Evolutionary conservation across 2,329 filamentous ascomycete species (phyloP).

Genomic region (Fusarium bactridioides): DNA sequence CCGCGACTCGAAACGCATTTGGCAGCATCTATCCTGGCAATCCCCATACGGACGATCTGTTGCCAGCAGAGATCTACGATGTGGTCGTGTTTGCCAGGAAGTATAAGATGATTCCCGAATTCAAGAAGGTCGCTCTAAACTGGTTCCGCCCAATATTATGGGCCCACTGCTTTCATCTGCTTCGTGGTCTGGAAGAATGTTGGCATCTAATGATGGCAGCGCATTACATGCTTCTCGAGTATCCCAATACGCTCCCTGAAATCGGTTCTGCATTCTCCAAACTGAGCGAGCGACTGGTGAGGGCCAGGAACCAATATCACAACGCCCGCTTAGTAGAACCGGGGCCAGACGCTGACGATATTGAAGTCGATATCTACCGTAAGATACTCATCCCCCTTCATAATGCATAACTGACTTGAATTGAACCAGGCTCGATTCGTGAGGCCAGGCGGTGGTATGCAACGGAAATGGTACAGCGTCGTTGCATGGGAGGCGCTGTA

Average conservation of each 20-base stretch:
- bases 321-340: background rate
- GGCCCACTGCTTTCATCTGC: accelerated
- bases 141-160: background rate
- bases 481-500: too few species aligned
- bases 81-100: background rate
- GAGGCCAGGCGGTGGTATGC: background rate
- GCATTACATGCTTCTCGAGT: background rate
- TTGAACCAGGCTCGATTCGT: background rate
- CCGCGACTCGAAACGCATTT: background rate
- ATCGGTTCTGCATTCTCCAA: background rate
- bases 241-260: background rate
- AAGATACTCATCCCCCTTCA: background rate
- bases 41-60: background rate
- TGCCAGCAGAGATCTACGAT: background rate
- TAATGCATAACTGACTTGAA: background rate
- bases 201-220: background rate
- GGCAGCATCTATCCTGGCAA: background rate
- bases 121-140: background rate
- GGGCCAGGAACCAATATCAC: background rate
- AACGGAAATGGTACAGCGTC: too few species aligned
- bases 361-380: background rate
- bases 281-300: background rate
- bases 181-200: background rate
- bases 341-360: background rate
- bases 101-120: background rate